Conservation (phyloP, 2,329 filamentous ascomycete species). For the Plenodomus tracheiphilus region DNA sequence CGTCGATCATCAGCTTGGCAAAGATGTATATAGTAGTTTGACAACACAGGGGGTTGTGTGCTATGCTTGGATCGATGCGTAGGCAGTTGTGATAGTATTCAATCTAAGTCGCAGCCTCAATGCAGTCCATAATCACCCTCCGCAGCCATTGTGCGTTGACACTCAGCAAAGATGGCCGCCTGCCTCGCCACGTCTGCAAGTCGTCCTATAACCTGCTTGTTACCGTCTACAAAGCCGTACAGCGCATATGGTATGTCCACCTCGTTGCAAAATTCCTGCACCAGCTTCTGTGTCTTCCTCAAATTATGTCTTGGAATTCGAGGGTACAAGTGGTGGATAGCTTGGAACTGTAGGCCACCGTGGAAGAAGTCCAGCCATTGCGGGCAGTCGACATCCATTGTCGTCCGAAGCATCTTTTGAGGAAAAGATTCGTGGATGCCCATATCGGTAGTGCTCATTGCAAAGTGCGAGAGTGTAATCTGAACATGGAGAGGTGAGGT, state of each 20-base stretch:
- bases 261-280: conserved; percentile 67
- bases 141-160: conserved; percentile 49
- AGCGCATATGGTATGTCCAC: conserved; percentile 65
- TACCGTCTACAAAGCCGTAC: conserved; percentile 65
- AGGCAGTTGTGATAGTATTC: background rate
- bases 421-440: conserved; percentile 68
- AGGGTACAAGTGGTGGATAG: conserved; percentile 71
- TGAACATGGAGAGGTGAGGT: conserved; percentile 72
- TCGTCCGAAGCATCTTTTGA: conserved; percentile 70
- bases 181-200: conserved; percentile 65
- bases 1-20: background rate
- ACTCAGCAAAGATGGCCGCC: conserved; percentile 62
- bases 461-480: conserved; percentile 73
- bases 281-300: conserved; percentile 61
- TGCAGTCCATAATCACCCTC: conserved; percentile 38
- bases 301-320: conserved; percentile 71
- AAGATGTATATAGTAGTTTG: no score
- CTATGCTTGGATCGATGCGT: no score
- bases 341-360: conserved; percentile 74
- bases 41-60: no score
- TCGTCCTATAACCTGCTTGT: conserved; percentile 58
- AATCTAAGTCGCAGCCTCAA: conserved; percentile 6
- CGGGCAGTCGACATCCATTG: conserved; percentile 75
- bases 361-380: conserved; percentile 73
- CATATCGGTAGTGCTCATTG: conserved; percentile 69